Evolutionary conservation across 192 early-diverging fungal genomes (phyloP).

Genomic region (Geranomyces variabilis): DNA sequence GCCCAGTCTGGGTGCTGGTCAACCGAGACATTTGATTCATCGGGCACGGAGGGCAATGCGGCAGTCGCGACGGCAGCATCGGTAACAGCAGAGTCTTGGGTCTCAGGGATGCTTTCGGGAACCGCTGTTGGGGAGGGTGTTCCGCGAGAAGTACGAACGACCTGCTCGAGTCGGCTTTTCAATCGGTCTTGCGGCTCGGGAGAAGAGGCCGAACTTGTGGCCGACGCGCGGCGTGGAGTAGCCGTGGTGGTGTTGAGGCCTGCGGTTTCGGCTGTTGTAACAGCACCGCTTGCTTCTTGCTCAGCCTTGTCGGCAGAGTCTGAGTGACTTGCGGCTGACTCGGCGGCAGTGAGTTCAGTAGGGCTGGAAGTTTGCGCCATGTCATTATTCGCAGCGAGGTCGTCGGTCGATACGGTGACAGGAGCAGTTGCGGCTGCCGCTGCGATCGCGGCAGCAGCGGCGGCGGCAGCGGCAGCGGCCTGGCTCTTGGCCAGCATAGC

Average conservation of each 20-base stretch:
- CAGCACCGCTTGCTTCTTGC: not conserved
- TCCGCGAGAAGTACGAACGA: not conserved
- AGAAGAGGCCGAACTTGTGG: not conserved
- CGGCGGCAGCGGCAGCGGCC: too few species aligned
- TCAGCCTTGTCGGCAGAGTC: too few species aligned
- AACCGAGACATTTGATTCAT: slow-evolving; percentile 21
- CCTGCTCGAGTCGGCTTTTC: not conserved
- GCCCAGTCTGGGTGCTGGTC: slow-evolving; percentile 21
- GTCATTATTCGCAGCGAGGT: not conserved
- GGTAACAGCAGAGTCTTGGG: not conserved
- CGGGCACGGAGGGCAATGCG: not conserved
- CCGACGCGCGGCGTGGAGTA: not conserved
- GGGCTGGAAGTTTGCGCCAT: not conserved
- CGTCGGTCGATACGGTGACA: too few species aligned
- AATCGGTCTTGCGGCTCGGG: not conserved
- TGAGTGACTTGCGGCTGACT: too few species aligned
- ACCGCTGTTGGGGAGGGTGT: not conserved
- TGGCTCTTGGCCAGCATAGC: too few species aligned
- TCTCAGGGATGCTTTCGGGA: not conserved
- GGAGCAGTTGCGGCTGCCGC: too few species aligned
- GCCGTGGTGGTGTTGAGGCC: not conserved
- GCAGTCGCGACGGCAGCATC: not conserved
- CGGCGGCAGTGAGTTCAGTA: not conserved
- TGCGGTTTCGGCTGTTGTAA: not conserved
- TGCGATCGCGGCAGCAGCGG: too few species aligned